Conservation (phyloP, 148 eudicot species). For the Rhododendron simsii region DNA sequence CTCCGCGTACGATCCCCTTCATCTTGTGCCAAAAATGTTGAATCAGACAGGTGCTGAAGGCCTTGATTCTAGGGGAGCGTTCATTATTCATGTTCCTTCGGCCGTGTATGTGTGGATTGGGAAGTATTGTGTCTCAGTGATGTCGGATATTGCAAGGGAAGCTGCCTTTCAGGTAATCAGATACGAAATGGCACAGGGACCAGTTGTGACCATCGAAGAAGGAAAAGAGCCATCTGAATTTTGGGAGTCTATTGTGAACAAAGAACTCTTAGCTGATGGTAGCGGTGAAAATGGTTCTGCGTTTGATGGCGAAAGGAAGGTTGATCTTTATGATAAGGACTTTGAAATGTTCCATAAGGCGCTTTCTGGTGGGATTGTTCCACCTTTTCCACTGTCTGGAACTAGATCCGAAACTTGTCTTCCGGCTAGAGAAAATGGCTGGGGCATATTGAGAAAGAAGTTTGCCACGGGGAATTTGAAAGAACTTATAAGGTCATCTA, state of each 20-base stretch:
- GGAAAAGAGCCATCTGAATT: conserved; percentile 77
- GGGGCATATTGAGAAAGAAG: conserved; percentile 67
- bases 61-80: conserved; percentile 94
- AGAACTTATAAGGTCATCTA: conserved; percentile 48
- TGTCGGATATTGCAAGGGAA: conserved; percentile 59
- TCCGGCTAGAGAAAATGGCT: conserved; percentile 67
- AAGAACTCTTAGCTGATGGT: conserved; percentile 20
- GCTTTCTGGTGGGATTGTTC: conserved; percentile 70
- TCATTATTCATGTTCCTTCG: conserved; percentile 73
- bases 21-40: conserved; percentile 90
- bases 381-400: conserved; percentile 49
- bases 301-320: conserved; percentile 36
- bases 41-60: conserved; percentile 37
- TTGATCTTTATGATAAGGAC: conserved; percentile 64
- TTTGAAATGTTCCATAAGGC: conserved; percentile 79
- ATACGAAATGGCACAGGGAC: conserved; percentile 73
- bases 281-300: neutral
- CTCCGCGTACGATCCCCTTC: conserved; percentile 91
- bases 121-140: conserved; percentile 47
- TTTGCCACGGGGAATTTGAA: conserved; percentile 58
- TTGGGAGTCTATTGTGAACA: conserved; percentile 50
- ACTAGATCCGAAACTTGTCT: conserved; percentile 54
- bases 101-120: conserved; percentile 87
- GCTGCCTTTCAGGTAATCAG: conserved; percentile 74
- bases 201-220: conserved; percentile 49